A percentile compares a stretch with the other conserved stretches of the same genome.
These are phyloP conservation scores for Hansenula anomala DNA, from an alignment of 1,139 yeast species.

Conservation along the genomic window DNA sequence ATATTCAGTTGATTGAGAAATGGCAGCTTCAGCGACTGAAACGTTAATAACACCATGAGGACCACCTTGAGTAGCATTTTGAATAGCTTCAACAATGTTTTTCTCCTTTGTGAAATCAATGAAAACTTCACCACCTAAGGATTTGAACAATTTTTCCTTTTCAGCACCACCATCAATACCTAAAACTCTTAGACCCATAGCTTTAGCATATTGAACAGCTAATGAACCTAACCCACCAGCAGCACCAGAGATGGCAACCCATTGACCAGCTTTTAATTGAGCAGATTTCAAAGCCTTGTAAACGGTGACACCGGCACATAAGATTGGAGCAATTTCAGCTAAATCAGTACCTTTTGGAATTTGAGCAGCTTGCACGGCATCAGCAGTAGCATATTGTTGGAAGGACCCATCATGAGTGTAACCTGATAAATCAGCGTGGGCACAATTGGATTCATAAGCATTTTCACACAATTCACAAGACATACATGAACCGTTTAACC, in stretches of 20 bases:
- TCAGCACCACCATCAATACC: constrained; percentile 63
- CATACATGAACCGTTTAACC: constrained; percentile 63
- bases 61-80: constrained; percentile 52
- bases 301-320: constrained; percentile 68
- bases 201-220: constrained; percentile 60
- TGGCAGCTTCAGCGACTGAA: constrained; percentile 55
- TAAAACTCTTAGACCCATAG: constrained; percentile 59
- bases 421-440: constrained; percentile 58
- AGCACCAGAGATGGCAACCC: constrained; percentile 65
- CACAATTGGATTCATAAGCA: constrained; percentile 53
- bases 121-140: constrained; percentile 54
- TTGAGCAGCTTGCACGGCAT: constrained; percentile 60
- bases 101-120: constrained; percentile 49
- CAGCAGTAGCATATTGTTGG: constrained; percentile 66
- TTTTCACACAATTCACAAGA: constrained; percentile 56
- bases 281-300: constrained; percentile 66
- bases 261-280: constrained; percentile 48
- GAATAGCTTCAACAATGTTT: constrained; percentile 46
- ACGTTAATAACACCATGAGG: constrained; percentile 62
- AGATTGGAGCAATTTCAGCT: constrained; percentile 55
- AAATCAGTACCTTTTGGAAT: constrained; percentile 54
- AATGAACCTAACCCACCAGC: constrained; percentile 67
- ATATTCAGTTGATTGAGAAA: constrained; percentile 50
- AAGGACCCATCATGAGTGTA: constrained; percentile 66
- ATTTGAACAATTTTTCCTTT: constrained; percentile 44